Conservation (phyloP, 2,329 filamentous ascomycete species). For the Helotiales sp. region DNA sequence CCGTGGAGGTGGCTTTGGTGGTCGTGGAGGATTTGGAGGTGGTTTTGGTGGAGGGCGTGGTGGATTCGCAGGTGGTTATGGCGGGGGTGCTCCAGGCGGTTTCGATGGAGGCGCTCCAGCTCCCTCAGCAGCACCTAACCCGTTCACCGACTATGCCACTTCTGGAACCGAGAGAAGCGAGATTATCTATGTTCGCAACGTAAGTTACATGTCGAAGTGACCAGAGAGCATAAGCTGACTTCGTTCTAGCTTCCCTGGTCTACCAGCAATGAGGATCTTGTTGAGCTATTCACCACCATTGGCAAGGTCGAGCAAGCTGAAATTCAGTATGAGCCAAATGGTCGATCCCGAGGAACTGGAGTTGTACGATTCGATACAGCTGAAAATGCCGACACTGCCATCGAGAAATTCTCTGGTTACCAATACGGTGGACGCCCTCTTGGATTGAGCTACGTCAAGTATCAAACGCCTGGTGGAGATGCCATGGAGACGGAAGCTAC, state of each 20-base stretch:
- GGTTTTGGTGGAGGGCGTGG: conserved; percentile 43
- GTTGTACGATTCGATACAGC: conserved; percentile 90
- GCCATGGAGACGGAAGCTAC: conserved; percentile 82
- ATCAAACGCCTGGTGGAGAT: conserved; percentile 63
- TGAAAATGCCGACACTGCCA: conserved; percentile 88
- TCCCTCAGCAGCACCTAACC: conserved; percentile 67
- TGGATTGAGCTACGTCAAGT: conserved; percentile 91
- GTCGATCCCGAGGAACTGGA: conserved; percentile 89
- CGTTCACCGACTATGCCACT: conserved; percentile 91
- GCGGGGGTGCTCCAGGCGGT: conserved; percentile 45
- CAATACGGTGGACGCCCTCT: conserved; percentile 95
- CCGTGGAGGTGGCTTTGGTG: conserved; percentile 47
- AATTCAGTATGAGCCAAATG: conserved; percentile 97
- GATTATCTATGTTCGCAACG: conserved; percentile 94
- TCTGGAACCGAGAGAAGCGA: conserved; percentile 81
- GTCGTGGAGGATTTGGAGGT: conserved; percentile 29
- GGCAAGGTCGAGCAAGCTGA: conserved; percentile 98
- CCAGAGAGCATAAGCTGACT: conserved; percentile 16
- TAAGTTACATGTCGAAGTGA: conserved; percentile 50
- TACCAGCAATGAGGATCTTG: conserved; percentile 94
- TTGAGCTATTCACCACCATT: conserved; percentile 96
- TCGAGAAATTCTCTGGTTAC: conserved; percentile 96
- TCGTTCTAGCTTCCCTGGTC: conserved; percentile 89
- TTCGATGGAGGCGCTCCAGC: conserved; percentile 38
- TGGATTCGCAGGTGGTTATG: conserved; percentile 58